Evolutionary conservation across 352 stramenopile species (phyloP).

Genomic region (Thalassiosira sp.): DNA sequence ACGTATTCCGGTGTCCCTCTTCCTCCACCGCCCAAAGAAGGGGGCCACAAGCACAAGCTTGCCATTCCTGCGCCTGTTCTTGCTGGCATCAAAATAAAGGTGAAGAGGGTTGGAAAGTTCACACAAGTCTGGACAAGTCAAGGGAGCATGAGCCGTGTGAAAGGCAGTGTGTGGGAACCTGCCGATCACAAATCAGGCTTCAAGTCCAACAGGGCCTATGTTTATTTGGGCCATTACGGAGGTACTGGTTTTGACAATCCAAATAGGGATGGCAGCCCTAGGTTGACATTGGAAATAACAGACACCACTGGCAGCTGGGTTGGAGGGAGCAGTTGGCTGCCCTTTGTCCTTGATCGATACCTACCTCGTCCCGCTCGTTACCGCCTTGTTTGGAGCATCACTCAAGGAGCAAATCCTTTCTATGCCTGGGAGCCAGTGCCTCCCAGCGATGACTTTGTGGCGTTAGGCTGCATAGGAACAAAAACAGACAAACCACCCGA

Average conservation of each 20-base stretch:
- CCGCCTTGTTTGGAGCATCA: slow-evolving; percentile 88
- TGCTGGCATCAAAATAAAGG: slow-evolving; percentile 86
- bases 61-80: slow-evolving; percentile 81
- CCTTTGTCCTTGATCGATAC: slow-evolving; percentile 85
- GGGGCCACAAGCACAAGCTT: slow-evolving; percentile 73
- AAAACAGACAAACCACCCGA: slow-evolving; percentile 86
- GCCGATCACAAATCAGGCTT: slow-evolving; percentile 73
- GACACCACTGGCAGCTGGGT: slow-evolving; percentile 86
- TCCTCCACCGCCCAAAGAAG: slow-evolving; percentile 80
- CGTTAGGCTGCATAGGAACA: slow-evolving; percentile 87
- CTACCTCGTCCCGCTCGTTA: slow-evolving; percentile 87
- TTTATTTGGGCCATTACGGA: slow-evolving; percentile 86
- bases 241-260: slow-evolving; percentile 84
- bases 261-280: slow-evolving; percentile 70
- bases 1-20: slow-evolving; percentile 75
- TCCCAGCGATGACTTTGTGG: slow-evolving; percentile 87
- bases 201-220: slow-evolving; percentile 82
- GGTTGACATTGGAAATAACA: slow-evolving; percentile 86
- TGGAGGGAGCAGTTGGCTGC: slow-evolving; percentile 85
- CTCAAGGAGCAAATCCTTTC: slow-evolving; percentile 85
- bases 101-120: slow-evolving; percentile 84
- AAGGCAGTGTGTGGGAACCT: slow-evolving; percentile 86
- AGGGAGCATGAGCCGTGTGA: slow-evolving; percentile 85
- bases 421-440: slow-evolving; percentile 89
- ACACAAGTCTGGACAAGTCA: slow-evolving; percentile 85